Conservation (phyloP, 2,329 filamentous ascomycete species). For the Kalaharituber pfeilii region DNA sequence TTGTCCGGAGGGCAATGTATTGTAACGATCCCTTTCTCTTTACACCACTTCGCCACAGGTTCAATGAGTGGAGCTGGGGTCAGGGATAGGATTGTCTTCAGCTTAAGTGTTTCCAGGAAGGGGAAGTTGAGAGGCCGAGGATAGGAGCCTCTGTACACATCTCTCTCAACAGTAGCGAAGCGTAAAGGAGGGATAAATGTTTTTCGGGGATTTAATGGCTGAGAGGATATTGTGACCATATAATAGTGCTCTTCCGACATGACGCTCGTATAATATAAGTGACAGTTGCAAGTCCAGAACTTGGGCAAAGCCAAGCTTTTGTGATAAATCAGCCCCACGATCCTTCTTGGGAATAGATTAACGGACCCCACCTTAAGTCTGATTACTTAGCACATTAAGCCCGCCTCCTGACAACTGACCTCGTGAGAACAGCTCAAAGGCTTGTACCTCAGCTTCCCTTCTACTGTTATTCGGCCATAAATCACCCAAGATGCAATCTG, state of each 20-base stretch:
- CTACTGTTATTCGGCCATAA: not conserved
- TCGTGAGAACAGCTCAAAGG: not conserved
- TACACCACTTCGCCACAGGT: constrained; percentile 10
- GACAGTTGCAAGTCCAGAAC: not conserved
- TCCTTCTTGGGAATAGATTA: not conserved
- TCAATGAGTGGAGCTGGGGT: constrained; percentile 11
- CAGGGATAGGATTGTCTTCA: constrained; percentile 14
- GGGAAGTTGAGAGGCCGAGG: constrained; percentile 14
- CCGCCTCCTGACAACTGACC: not conserved
- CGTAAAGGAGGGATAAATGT: constrained; percentile 14
- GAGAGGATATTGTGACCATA: not conserved
- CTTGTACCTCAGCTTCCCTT: too few relatives aligned
- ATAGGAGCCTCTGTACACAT: constrained; percentile 15
- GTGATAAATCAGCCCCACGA: not conserved
- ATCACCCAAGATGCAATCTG: constrained; percentile 49
- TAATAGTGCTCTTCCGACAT: not conserved
- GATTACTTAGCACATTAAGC: not conserved
- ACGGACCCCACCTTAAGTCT: not conserved
- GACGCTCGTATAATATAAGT: not conserved
- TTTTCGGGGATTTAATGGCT: not conserved
- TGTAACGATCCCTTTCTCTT: constrained; percentile 8
- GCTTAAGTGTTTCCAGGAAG: constrained; percentile 15
- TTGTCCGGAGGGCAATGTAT: constrained; percentile 12
- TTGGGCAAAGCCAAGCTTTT: not conserved
- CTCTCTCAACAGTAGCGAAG: constrained; percentile 13